Conservation (phyloP, 352 stramenopile species). For the Phytophthora melonis region DNA sequence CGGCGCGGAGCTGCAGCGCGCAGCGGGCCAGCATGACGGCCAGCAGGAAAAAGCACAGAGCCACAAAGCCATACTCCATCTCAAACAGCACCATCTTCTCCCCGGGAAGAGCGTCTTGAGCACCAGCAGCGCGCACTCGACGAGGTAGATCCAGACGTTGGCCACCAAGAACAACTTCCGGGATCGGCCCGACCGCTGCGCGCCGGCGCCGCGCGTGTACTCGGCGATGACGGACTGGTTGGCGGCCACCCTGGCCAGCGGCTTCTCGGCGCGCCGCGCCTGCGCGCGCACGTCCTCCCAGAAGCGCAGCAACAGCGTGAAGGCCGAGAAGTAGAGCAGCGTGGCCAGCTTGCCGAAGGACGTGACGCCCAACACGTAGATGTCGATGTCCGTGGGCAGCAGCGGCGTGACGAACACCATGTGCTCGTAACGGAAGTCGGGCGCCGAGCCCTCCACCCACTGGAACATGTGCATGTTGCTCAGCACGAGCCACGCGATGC, state of each 20-base stretch:
- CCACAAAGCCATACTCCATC: slow-evolving; percentile 76
- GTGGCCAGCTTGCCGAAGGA: slow-evolving; percentile 80
- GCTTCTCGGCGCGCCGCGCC: slow-evolving; percentile 61
- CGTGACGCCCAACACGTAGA: slow-evolving; percentile 84
- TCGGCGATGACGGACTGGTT: slow-evolving; percentile 81
- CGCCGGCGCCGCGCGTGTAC: slow-evolving; percentile 64
- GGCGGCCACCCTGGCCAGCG: slow-evolving; percentile 64
- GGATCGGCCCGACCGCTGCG: slow-evolving; percentile 54
- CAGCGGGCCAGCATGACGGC: slow-evolving; percentile 72
- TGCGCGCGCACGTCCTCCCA: slow-evolving; percentile 81
- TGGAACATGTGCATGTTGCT: slow-evolving; percentile 87
- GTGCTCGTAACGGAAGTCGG: slow-evolving; percentile 69
- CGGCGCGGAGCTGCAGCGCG: slow-evolving; percentile 52
- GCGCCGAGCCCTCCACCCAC: slow-evolving; percentile 63
- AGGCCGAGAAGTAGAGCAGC: slow-evolving; percentile 84
- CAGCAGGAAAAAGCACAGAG: slow-evolving; percentile 81
- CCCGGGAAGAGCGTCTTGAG: slow-evolving; percentile 76
- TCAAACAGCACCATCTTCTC: slow-evolving; percentile 72
- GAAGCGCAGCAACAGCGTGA: slow-evolving; percentile 83
- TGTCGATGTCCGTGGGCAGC: slow-evolving; percentile 80
- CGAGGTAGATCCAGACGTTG: slow-evolving; percentile 87
- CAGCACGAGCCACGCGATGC: slow-evolving; percentile 79
- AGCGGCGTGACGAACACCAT: slow-evolving; percentile 78
- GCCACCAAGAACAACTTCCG: slow-evolving; percentile 79
- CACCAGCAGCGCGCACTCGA: slow-evolving; percentile 75